These are phyloP conservation scores for Blastobotrys robertii DNA, from an alignment of 805 yeast species.

Conservation along the genomic window DNA sequence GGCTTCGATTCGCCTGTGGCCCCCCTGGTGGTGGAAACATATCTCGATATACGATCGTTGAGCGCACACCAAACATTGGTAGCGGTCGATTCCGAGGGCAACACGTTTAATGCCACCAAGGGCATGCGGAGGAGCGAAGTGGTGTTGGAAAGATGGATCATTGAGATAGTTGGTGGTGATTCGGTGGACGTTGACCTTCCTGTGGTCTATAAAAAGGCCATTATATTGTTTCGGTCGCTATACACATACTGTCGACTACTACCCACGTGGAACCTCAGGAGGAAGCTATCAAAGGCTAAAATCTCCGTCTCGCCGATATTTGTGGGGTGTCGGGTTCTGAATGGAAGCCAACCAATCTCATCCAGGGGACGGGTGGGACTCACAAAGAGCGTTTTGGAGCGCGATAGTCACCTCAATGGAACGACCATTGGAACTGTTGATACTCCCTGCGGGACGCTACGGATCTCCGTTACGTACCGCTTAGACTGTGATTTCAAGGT, in stretches of 20 bases:
- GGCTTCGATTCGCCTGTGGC: conserved; percentile 34
- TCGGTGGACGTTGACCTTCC: conserved; percentile 42
- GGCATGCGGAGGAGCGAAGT: conserved; percentile 66
- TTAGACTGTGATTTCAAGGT: conserved; percentile 57
- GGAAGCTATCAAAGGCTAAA: conserved; percentile 33
- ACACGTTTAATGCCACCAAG: conserved; percentile 37
- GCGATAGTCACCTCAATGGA: conserved; percentile 35
- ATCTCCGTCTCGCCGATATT: conserved; percentile 32
- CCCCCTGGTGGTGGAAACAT: conserved; percentile 81
- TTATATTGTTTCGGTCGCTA: conserved; percentile 63
- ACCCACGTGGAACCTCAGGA: conserved; percentile 58
- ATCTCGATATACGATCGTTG: conserved; percentile 53
- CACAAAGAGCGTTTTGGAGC: conserved; percentile 39
- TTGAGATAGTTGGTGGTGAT: conserved; percentile 42
- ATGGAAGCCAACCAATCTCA: conserved; percentile 69
- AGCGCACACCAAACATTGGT: conserved; percentile 49
- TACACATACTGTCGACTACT: conserved; percentile 56
- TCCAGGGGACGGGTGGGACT: conserved; percentile 82
- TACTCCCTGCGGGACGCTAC: conserved; percentile 66
- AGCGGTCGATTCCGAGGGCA: conserved; percentile 44
- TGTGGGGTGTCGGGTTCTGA: conserved; percentile 50
- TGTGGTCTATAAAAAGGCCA: conserved; percentile 60
- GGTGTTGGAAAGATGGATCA: conserved; percentile 90
- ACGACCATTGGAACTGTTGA: conserved; percentile 59
- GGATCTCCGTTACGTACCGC: conserved; percentile 72